Base-by-base conservation (phyloP, 2,329 filamentous ascomycete species). In the Cytospora paraplurivora region DNA sequence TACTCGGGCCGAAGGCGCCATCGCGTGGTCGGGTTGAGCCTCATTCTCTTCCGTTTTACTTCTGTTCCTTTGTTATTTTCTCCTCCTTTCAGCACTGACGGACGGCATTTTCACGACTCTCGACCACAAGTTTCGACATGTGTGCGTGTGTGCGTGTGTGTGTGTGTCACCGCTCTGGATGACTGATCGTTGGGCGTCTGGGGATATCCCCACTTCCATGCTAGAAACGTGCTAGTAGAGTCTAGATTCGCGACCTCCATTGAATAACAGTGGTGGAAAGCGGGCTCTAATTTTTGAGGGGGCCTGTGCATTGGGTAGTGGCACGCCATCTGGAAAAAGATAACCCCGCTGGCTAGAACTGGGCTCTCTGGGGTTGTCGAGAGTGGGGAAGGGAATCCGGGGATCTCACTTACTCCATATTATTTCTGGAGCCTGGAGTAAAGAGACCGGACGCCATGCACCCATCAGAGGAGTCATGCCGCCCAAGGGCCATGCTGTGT, bases 181-280 rank as follows among this genome's bases (percentile, higher is more conserved):
- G 27, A 17, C 11, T 55, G 51, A 61, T 61, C 32, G 58, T 51
- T 37, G 49, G 51, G 57, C 47, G 57, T 19, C 17, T 12, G 47
- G 17, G 21, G 44, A 56, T 65, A 63, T 65, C 53, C 19, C 63
- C 63, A 63, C 60, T 52, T n/a, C 33, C 56, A 59, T 59, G 49
- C 56, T 65, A 60, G 63, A 63, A 4, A 27, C 27, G 27, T 27
- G 63, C 57, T 37, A 61, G 49, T 51, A 47, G 51, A 52, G 32
- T 27, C 27, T 27, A 27, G 27, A 27, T 27, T 27, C 27, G 27
- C 27, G 27, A 27, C 27, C 27, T 27, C 27, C 27, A 27, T 27
- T 27, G 27, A 27, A 27, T 27, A 27, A 27, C 27, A 27, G 27
- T 27, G 27, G 27, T 27, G 27, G 27, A 27, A 27, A 27, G 27